Base-by-base conservation (phyloP, 2,329 filamentous ascomycete species). In the Sphaerulina musiva region DNA sequence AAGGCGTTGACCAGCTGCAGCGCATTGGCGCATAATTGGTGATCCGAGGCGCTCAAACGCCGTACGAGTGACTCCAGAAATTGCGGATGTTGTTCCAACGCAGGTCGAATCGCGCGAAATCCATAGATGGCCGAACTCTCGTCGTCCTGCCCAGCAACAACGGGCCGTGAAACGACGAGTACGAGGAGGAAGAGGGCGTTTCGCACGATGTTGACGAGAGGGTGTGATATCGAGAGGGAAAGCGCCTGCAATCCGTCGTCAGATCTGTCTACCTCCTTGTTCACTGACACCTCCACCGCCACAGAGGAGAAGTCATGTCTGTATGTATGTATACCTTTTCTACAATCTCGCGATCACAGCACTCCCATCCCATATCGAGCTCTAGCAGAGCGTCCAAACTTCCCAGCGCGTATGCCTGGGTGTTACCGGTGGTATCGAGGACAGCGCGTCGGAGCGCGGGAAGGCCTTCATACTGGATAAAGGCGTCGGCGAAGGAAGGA, bases 311-410 rank as follows among this genome's bases (percentile, higher is more conserved):
- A 20, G 11, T 29, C 6, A 4, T 31, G 12, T 31, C 2, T 49
- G n/a, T 39, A 68, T 73, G 12, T 31, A 14, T 49, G n/a, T 39
- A 68, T 73, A 85, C 82, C 71, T 82, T 77, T 69, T 81, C 77
- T 55, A 86, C 82, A 48, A 92, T 76, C 64, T 89, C 86, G 55
- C 82, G 78, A 12, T 87, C 84, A 65, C 91, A 87, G 57, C 87
- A 83, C 60, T 97, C 91, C 93, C 93, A 98, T 55, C 93, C 93
- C 81, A 96, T 95, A 73, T 97, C 93, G 39, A 97, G 87, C 73
- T 98, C 93, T 58, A 98, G 78, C 56, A 98, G 74, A 53, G 90
- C 82, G 54, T 85, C 88, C 64, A 97, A 80, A 65, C 89, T 93
- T 62, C 95, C 92, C 56, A 98, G 78, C 58, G 91, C 89, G 74